These are phyloP conservation scores for Leccinum subgranulosum DNA, from an alignment of 768 basidiomycete genomes.

Conservation along the genomic window DNA sequence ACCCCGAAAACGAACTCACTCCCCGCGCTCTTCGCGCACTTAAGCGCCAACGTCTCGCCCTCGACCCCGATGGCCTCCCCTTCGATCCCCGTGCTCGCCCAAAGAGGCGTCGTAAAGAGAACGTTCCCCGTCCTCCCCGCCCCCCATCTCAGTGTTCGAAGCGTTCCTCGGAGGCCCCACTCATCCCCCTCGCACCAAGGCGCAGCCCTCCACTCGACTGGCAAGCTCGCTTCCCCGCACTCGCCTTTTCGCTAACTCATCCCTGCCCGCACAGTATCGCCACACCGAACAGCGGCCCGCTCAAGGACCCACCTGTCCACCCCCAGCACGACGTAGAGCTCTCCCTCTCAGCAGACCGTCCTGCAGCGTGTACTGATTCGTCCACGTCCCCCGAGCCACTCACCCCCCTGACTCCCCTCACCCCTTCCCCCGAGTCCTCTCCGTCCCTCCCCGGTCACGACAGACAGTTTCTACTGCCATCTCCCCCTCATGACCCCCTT, in stretches of 20 bases:
- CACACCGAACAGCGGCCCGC: constrained; percentile 2
- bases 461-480: constrained; percentile 10
- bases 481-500: constrained; percentile 6
- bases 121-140: neutral
- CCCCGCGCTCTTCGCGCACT: constrained; percentile 34
- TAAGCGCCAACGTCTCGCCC: constrained; percentile 31
- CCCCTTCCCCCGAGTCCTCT: constrained; percentile 21
- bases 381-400: constrained; percentile 12
- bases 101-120: constrained; percentile 25
- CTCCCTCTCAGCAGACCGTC: constrained; percentile 1
- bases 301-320: neutral
- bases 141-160: neutral
- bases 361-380: neutral
- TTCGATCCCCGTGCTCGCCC: constrained; percentile 11
- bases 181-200: constrained; percentile 6
- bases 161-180: constrained; percentile 14
- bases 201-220: neutral
- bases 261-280: constrained; percentile 2
- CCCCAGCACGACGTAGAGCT: neutral
- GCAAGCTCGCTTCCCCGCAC: neutral
- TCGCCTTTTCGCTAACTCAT: neutral
- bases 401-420: constrained; percentile 22
- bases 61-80: constrained; percentile 29
- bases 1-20: constrained; percentile 31
- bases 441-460: constrained; percentile 27